A percentile compares a stretch with the other conserved stretches of the same genome.
Conservation (phyloP, 1,284 basidiomycete species). For the Puccinia triticina region DNA sequence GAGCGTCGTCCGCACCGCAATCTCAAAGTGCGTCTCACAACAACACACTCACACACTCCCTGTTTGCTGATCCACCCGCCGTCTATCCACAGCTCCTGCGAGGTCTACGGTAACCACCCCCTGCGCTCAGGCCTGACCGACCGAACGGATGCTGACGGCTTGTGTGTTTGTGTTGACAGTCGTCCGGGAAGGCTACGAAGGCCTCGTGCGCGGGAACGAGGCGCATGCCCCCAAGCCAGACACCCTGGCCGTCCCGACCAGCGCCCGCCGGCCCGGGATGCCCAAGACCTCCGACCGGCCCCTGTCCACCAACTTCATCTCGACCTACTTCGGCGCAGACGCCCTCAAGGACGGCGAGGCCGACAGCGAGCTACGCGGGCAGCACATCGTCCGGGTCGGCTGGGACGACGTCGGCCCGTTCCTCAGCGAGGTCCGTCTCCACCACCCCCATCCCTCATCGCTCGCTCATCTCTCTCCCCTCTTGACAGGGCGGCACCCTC, state of each 20-base stretch:
- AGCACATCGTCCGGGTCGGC: constrained; percentile 92
- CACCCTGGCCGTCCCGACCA: constrained; percentile 52
- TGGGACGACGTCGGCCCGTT: constrained; percentile 98
- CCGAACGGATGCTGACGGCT: background rate
- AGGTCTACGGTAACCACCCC: constrained; percentile 17
- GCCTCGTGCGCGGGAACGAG: constrained; percentile 70
- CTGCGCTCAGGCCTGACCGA: background rate
- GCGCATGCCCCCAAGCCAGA: background rate
- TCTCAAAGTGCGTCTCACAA: constrained; percentile 71
- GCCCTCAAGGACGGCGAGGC: constrained; percentile 84
- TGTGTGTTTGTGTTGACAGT: constrained; percentile 66
- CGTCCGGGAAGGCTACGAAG: constrained; percentile 96
- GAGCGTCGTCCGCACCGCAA: constrained; percentile 83
- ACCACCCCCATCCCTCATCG: background rate
- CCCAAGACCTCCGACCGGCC: constrained; percentile 53
- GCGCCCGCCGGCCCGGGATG: constrained; percentile 52
- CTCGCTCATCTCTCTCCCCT: background rate
- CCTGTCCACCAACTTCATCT: constrained; percentile 64
- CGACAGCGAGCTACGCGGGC: constrained; percentile 70
- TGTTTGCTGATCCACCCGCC: constrained; percentile 18
- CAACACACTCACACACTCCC: background rate
- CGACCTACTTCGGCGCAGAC: constrained; percentile 87
- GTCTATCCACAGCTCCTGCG: background rate
- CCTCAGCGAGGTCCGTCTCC: constrained; percentile 74
- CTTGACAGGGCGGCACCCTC: constrained; percentile 81